A percentile compares a stretch with the other conserved stretches of the same genome.
phyloP scores from a whole-genome alignment of 495 filamentous ascomycete genomes.

The Coniosporium apollinis region DNA sequence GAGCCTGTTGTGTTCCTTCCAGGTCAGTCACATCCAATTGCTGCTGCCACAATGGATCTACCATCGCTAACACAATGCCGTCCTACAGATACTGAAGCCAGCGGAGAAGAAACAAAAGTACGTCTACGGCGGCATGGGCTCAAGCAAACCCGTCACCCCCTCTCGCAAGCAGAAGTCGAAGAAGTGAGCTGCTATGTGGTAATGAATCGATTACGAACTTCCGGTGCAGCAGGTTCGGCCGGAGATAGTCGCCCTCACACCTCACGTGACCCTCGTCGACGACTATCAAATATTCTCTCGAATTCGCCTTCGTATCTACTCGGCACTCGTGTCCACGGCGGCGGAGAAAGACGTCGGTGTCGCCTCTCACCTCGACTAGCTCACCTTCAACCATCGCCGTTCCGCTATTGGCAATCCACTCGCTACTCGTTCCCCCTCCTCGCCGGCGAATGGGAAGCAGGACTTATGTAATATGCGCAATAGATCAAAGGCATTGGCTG shows the following conservation, averaged over 20 bases:
- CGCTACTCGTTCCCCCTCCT: no score
- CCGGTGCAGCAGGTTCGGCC: conserved; percentile 87
- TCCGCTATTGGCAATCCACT: no score
- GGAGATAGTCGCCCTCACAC: conserved; percentile 48
- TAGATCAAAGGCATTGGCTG: no score
- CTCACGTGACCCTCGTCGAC: no score
- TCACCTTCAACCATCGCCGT: no score
- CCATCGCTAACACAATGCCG: conserved; percentile 2
- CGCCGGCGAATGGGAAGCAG: no score
- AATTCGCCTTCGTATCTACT: no score
- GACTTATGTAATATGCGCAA: no score
- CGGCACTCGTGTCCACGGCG: no score
- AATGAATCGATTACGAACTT: conserved; percentile 48
- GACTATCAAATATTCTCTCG: no score
- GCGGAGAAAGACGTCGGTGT: no score
- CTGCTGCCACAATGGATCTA: neutral
- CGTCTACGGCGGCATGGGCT: conserved; percentile 79
- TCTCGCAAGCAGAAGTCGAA: conserved; percentile 84
- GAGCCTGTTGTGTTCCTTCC: conserved; percentile 95
- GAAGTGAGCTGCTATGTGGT: conserved; percentile 45
- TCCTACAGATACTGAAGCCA: conserved; percentile 80
- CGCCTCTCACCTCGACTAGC: no score
- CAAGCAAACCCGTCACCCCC: conserved; percentile 74
- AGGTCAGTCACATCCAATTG: conserved; percentile 42
- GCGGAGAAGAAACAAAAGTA: conserved; percentile 99